Evolutionary conservation across 306 rosid genomes (phyloP), one percentile per base, ranked within the genome.

Genomic region (Trichosanthes cucumerina): DNA sequence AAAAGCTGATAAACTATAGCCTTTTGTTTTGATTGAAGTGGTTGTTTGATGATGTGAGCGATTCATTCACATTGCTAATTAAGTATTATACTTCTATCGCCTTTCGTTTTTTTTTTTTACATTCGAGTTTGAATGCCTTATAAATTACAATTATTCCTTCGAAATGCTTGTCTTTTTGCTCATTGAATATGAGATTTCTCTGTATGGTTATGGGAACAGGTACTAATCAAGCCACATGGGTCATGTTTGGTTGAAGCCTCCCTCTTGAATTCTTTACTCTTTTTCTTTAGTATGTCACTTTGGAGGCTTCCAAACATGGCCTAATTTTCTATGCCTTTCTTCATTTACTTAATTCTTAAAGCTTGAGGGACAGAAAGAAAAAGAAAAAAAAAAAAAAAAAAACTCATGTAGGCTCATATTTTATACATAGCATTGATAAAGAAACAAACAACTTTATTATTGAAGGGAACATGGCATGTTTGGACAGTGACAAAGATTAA

Each of bases 221-320:
- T 62, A 47, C 82, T 83, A 69, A 86, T 83, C 83, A 83, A 83
- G 84, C 78, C 89, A 86, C 87, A 83, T 86, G 89, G 87, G 78
- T 68, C 80, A 62, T 79, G 86, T 79, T 82, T 86, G 63, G 69
- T 46, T 79, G 71, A 70, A 39, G 41, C 77, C 33, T 71, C 80
- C 71, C 47, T 41, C 39, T n/a, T 49, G 14, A 79, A 79, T 68
- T 80, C 79, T 83, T 70, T 78, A 81, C 79, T 76, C 19, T 15
- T 75, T 58, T 60, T 78, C 23, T 63, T 26, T 6, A 6, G 19
- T 24, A 72, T 49, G 66, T 72, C 5, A n/a, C 59, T 76, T 85
- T 54, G 81, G 78, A 70, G 81, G 72, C 83, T 43, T 79, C 78
- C 69, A 81, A 54, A 77, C 53, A 52, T 56, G 58, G 47, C 65